Evolutionary conservation across 1,284 basidiomycete species (phyloP).

Genomic region (Phlebopus sp.): DNA sequence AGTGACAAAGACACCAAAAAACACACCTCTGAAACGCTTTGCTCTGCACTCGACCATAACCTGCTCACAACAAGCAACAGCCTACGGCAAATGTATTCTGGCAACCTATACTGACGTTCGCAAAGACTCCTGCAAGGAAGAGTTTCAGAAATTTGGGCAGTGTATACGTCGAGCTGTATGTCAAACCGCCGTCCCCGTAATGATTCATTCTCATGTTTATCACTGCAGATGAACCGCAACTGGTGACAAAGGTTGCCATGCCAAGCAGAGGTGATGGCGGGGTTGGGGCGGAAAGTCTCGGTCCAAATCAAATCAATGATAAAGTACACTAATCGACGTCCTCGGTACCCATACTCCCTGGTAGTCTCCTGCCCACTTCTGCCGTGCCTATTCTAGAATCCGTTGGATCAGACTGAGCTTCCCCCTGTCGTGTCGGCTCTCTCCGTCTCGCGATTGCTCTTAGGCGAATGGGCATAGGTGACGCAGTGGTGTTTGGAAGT

Average conservation of each 20-base stretch:
- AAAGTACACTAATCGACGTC: conserved; percentile 28
- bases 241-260: conserved; percentile 39
- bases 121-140: conserved; percentile 73
- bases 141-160: conserved; percentile 73
- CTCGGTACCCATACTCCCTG: conserved; percentile 42
- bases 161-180: conserved; percentile 71
- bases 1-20: conserved; percentile 20
- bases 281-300: conserved; percentile 23
- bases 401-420: conserved; percentile 29
- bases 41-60: conserved; percentile 68
- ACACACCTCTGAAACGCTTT: conserved; percentile 56
- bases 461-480: conserved; percentile 48
- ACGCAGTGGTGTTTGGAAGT: conserved; percentile 58
- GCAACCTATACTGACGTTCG: conserved; percentile 73
- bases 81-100: conserved; percentile 79
- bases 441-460: conserved; percentile 51
- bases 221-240: conserved; percentile 61
- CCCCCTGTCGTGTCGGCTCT: conserved; percentile 35
- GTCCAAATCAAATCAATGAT: neutral
- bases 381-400: conserved; percentile 20
- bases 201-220: conserved; percentile 4
- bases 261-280: conserved; percentile 7
- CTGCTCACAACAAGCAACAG: conserved; percentile 64
- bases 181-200: conserved; percentile 8
- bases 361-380: conserved; percentile 30